Percentiles rank a stretch among this genome's conserved stretches.
These are phyloP conservation scores for Wickerhamiella cacticola DNA, from an alignment of 805 yeast genomes.

Conservation along the genomic window DNA sequence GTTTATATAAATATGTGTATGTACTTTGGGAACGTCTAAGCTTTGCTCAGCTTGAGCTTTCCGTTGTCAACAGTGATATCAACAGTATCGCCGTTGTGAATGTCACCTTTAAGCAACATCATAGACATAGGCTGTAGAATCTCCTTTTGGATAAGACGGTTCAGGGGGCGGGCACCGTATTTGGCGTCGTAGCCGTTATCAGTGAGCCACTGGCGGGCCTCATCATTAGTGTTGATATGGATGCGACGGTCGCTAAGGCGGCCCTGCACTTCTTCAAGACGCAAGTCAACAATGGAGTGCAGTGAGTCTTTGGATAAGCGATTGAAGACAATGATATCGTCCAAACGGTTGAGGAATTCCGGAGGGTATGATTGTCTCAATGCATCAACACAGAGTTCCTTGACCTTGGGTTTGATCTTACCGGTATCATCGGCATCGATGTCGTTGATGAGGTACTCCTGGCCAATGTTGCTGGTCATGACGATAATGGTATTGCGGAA, in stretches of 20 bases:
- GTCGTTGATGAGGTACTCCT: constrained; percentile 66
- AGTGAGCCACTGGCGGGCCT: constrained; percentile 67
- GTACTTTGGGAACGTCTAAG: neutral
- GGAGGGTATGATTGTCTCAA: constrained; percentile 77
- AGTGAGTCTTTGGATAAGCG: constrained; percentile 68
- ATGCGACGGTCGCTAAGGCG: constrained; percentile 73
- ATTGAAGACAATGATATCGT: constrained; percentile 88
- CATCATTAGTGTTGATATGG: constrained; percentile 39
- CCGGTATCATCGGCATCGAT: constrained; percentile 40
- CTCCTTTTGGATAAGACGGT: constrained; percentile 72
- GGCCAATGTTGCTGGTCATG: constrained; percentile 95
- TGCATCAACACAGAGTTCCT: constrained; percentile 48
- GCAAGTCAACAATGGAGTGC: constrained; percentile 69
- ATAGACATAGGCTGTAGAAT: constrained; percentile 84
- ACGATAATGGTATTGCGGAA: constrained; percentile 90
- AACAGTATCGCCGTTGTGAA: constrained; percentile 47
- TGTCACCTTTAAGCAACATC: constrained; percentile 65
- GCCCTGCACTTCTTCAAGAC: constrained; percentile 69
- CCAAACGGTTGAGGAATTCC: constrained; percentile 87
- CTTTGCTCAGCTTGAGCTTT: constrained; percentile 26
- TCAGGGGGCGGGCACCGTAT: constrained; percentile 94
- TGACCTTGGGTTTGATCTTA: constrained; percentile 41
- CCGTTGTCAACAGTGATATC: constrained; percentile 37
- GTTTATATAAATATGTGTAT: too few species aligned
- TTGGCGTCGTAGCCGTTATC: constrained; percentile 80